Percentiles rank a stretch among this genome's conserved stretches.
These are phyloP conservation scores for Nissolia schottii DNA, from an alignment of 306 rosid species.

Conservation along the genomic window DNA sequence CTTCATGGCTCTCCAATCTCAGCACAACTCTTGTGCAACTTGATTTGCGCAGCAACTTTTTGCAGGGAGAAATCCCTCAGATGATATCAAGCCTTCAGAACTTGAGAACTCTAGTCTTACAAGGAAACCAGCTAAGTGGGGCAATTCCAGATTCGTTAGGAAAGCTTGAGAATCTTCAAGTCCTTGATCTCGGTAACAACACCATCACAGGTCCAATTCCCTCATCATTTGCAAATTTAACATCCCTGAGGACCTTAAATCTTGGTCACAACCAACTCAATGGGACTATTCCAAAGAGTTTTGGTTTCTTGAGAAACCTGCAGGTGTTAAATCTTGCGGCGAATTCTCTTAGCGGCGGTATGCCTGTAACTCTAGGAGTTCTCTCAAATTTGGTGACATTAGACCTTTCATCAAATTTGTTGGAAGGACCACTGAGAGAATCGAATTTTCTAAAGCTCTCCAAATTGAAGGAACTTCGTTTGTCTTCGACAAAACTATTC, in stretches of 20 bases:
- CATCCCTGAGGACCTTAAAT: conserved; percentile 16
- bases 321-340: conserved; percentile 8
- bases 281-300: conserved; percentile 20
- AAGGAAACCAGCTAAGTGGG: conserved; percentile 10
- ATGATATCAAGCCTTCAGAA: conserved; percentile 4
- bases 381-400: conserved; percentile 23
- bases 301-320: conserved; percentile 9
- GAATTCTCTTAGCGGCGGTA: conserved; percentile 2
- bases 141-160: conserved; percentile 20
- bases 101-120: background rate
- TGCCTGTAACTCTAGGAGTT: conserved; percentile 4
- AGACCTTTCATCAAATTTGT: conserved; percentile 17
- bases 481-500: conserved; percentile 25
- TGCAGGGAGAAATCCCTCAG: conserved; percentile 19
- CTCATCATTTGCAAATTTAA: conserved; percentile 19
- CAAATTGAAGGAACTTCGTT: conserved; percentile 6
- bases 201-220: conserved; percentile 17
- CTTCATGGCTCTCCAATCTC: conserved; percentile 17
- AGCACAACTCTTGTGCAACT: conserved; percentile 5
- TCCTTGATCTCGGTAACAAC: conserved; percentile 1
- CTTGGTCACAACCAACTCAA: conserved; percentile 8
- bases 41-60: background rate
- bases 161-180: conserved; percentile 6
- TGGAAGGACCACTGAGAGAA: conserved; percentile 23
- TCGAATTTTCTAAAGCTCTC: background rate